Base-by-base conservation (phyloP, 176 grass and related monocot species). In the Eragrostis nindensis region DNA sequence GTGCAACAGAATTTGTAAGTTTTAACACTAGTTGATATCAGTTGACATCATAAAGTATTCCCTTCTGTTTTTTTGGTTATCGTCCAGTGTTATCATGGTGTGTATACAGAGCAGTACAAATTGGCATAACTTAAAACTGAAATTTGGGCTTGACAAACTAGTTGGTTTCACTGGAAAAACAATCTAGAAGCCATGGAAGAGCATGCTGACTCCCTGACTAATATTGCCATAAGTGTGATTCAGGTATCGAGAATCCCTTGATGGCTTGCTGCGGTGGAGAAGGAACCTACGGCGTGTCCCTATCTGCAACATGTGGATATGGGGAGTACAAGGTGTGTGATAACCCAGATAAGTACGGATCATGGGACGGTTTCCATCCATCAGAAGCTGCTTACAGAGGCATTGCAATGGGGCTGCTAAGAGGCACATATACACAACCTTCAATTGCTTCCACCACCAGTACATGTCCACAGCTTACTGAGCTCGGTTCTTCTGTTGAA, bases 341-440 rank as follows among this genome's bases (percentile, higher is more conserved):
- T 43, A 82, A 93, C 25, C 94, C 94, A 54, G 78, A 83, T 36
- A 93, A 79, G 56, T 91, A 93, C 67, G 88, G 66, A 11, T 97
- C 94, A 45, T 93, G 94, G 94, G 90, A 97, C 56, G 94, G 94
- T 30, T 78, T 97, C 53, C 94, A 93, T 75, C 81, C 89, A 4
- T 93, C 90, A 12, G 94, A 97, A 87, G 90, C 94, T 43, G 83
- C 88, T 15, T 93, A 93, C 50, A 89, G 68, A 40, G 88, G 29
- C 62, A 93, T 97, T 66, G 71, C 94, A 42, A 47, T 88, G 74
- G 94, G 90, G 22, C 65, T 97, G 27, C 42, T 97, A 47, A 60
- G 66, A 11, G 94, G 88, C 22, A 59, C 71, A 9, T 89, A 89
- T 43, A 80, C 85, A 44, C 79, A 88, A 10, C 90, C 90, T 55